Percentiles rank a stretch among this genome's conserved stretches.
These are phyloP conservation scores for Geranomyces michiganensis DNA, from an alignment of 192 early-diverging fungal species.

Conservation along the genomic window DNA sequence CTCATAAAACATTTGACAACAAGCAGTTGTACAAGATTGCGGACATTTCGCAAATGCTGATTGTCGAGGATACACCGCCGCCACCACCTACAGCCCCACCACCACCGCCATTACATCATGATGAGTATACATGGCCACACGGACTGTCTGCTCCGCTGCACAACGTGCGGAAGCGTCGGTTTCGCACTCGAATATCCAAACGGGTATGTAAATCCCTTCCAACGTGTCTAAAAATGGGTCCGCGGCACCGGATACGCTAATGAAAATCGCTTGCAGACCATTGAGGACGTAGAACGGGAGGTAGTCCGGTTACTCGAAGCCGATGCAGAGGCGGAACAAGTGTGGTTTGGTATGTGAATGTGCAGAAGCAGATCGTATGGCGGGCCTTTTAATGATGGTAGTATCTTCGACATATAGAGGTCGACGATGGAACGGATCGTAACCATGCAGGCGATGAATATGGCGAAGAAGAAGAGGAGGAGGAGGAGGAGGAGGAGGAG, in stretches of 20 bases:
- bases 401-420: slow-evolving; percentile 36
- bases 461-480: slow-evolving; percentile 38
- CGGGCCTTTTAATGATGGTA: slow-evolving; percentile 22
- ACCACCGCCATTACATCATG: slow-evolving; percentile 43
- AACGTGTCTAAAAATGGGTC: background rate
- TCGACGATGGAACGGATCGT: slow-evolving; percentile 48
- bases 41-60: slow-evolving; percentile 77
- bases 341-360: slow-evolving; percentile 65
- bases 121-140: slow-evolving; percentile 74
- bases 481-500: slow-evolving; percentile 44
- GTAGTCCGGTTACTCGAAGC: slow-evolving; percentile 76
- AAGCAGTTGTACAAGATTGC: slow-evolving; percentile 86
- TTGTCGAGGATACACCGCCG: slow-evolving; percentile 9
- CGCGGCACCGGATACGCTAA: background rate
- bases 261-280: slow-evolving; percentile 49
- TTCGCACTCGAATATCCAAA: slow-evolving; percentile 79
- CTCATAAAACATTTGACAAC: slow-evolving; percentile 83
- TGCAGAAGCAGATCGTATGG: slow-evolving; percentile 12
- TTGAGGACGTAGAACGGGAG: slow-evolving; percentile 82
- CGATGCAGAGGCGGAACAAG: slow-evolving; percentile 73
- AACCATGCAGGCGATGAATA: slow-evolving; percentile 34
- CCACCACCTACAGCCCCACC: slow-evolving; percentile 1
- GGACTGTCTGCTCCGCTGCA: slow-evolving; percentile 79
- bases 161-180: slow-evolving; percentile 75
- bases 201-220: slow-evolving; percentile 44